Base-by-base conservation (phyloP, 1,284 basidiomycete species). In the Austroboletus rostrupii region DNA sequence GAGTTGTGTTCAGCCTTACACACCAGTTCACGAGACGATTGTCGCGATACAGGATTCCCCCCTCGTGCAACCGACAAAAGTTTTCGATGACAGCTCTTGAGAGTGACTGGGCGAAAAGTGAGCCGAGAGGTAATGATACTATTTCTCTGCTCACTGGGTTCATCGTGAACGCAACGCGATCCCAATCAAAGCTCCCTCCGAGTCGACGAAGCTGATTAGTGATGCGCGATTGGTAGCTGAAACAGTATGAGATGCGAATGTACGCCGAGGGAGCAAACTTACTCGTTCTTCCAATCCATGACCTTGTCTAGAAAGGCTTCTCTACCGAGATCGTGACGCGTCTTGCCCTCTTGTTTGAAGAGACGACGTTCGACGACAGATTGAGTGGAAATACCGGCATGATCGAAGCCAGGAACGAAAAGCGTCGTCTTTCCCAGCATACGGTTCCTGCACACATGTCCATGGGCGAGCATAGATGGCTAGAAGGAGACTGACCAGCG, bases 1-100 rank as follows among this genome's bases (percentile, higher is more conserved):
- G 75, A 0, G 95, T 97, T 10, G 97, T 99, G 70, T 97, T 97
- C 55, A 99, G 74, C 66, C 85, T 82, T 52, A 94, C 90, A 77
- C 96, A 99, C 96, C 97, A 99, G 70, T 99, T 98, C 58, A 99
- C 96, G 45, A 99, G 82, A 33, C 96, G 85, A 69, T 98, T 99
- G 17, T 94, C 95, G 36, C 97, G 90, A 72, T 99, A 99, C 52
- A 99, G 72, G 61, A 94, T 82, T 8, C 96, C 95, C 47, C 95
- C 92, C 66, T 99, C 95, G 65, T 95, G 88, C 38, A 99, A 72
- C 38, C 80, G 79, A 69, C 92, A 95, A 72, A 99, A 99, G 11
- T 83, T 91, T 69, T 99, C 95, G 35, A 85, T 77, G 41, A 99
- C 97, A 36, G 95, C 94, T 71, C 83, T 88, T 46, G 87, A 91